phyloP scores from a whole-genome alignment of 2,329 filamentous ascomycete species.

The Calonectria pseudoreteaudii region DNA sequence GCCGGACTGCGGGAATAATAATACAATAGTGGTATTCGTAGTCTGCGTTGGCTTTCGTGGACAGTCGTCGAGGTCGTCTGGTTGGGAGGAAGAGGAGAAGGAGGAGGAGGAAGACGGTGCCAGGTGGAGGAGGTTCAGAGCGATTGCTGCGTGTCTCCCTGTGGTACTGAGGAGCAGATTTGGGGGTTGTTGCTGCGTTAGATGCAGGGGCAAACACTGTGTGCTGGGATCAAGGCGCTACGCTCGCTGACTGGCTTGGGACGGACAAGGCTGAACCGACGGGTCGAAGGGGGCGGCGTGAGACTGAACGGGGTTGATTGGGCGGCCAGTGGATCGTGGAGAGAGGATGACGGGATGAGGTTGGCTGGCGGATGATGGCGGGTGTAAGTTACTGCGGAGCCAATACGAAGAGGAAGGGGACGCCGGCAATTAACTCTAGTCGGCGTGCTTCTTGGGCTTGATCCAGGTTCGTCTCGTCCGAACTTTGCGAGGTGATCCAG shows the following conservation, averaged over 20 bases:
- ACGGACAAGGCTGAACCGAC: slow-evolving; percentile 29
- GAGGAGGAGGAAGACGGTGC: neutral
- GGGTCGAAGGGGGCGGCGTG: slow-evolving; percentile 23
- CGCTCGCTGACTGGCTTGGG: slow-evolving; percentile 28
- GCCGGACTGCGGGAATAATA: slow-evolving; percentile 8
- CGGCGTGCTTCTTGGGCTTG: slow-evolving; percentile 5
- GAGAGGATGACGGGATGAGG: slow-evolving; percentile 8
- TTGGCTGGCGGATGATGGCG: slow-evolving; percentile 24
- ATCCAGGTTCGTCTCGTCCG: slow-evolving; percentile 16
- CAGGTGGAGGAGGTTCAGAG: slow-evolving; percentile 13
- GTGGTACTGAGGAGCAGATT: slow-evolving; percentile 35
- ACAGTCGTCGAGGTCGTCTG: slow-evolving; percentile 29
- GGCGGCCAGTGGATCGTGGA: slow-evolving; percentile 19
- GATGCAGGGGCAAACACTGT: slow-evolving; percentile 41
- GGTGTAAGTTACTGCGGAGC: slow-evolving; percentile 19
- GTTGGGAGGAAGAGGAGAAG: slow-evolving; percentile 24
- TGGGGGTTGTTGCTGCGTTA: slow-evolving; percentile 35
- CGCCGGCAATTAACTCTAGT: slow-evolving; percentile 12
- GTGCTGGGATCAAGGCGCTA: slow-evolving; percentile 28
- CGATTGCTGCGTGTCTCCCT: slow-evolving; percentile 41
- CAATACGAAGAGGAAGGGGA: slow-evolving; percentile 22
- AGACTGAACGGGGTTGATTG: slow-evolving; percentile 20
- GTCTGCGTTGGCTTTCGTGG: slow-evolving; percentile 23
- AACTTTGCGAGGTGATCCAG: slow-evolving; percentile 9
- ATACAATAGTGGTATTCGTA: slow-evolving; percentile 5